Conservation (phyloP, 1,284 basidiomycete species). For the Anthracocystis panici-leucophaei region DNA sequence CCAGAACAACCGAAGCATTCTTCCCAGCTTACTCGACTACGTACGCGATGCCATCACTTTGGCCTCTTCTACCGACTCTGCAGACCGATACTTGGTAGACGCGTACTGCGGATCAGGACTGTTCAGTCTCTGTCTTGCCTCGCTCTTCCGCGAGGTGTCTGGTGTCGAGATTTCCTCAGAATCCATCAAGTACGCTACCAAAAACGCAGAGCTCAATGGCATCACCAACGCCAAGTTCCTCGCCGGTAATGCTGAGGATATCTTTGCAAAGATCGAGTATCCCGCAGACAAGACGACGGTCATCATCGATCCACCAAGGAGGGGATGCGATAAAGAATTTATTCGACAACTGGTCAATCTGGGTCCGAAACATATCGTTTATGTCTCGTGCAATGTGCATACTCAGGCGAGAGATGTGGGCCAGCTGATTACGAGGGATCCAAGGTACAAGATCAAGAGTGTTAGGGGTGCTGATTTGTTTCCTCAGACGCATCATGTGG, state of each 20-base stretch:
- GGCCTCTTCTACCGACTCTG: neutral
- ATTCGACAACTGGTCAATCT: constrained; percentile 65
- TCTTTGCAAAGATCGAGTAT: constrained; percentile 75
- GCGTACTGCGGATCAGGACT: constrained; percentile 78
- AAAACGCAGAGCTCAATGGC: constrained; percentile 82
- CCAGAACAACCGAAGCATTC: constrained; percentile 96
- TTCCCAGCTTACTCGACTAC: constrained; percentile 84
- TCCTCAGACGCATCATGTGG: constrained; percentile 69
- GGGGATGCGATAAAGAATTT: constrained; percentile 64
- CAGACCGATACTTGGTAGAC: constrained; percentile 61
- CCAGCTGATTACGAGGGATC: constrained; percentile 47
- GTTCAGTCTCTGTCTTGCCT: constrained; percentile 88
- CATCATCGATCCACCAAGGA: constrained; percentile 64
- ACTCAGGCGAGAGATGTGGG: constrained; percentile 72
- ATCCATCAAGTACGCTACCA: constrained; percentile 82
- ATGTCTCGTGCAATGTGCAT: constrained; percentile 80
- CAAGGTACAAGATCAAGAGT: constrained; percentile 61
- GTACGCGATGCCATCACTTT: constrained; percentile 73
- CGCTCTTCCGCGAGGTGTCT: constrained; percentile 81
- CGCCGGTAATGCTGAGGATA: constrained; percentile 74
- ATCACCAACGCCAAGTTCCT: constrained; percentile 72
- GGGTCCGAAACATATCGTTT: constrained; percentile 63
- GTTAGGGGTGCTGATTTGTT: constrained; percentile 68
- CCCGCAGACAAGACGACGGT: constrained; percentile 77
- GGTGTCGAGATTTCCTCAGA: constrained; percentile 85